Percentiles rank a stretch among this genome's conserved stretches.
These are phyloP conservation scores for Candida piceae DNA, from an alignment of 805 yeast species.

Conservation along the genomic window DNA sequence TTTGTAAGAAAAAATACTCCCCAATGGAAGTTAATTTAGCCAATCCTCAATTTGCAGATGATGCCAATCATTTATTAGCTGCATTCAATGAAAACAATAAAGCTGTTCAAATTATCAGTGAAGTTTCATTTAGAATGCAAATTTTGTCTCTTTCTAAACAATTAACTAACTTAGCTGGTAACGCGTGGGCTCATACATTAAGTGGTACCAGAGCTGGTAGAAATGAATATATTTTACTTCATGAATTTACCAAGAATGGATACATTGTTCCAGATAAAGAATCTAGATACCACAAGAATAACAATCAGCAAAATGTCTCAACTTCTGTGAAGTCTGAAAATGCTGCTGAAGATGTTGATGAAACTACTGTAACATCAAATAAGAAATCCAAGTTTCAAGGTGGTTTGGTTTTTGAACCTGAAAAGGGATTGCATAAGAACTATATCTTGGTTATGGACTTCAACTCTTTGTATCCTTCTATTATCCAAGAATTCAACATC, in stretches of 20 bases:
- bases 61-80: constrained; percentile 60
- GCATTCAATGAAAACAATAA: constrained; percentile 64
- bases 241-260: constrained; percentile 78
- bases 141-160: constrained; percentile 86
- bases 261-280: constrained; percentile 77
- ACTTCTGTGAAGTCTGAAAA: constrained; percentile 21
- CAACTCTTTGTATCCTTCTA: constrained; percentile 94
- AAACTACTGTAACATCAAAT: constrained; percentile 42
- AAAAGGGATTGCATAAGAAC: constrained; percentile 86
- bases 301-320: constrained; percentile 10
- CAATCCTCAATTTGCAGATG: constrained; percentile 59
- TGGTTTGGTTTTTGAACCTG: constrained; percentile 92
- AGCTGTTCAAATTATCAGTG: constrained; percentile 67
- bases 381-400: constrained; percentile 29
- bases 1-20: constrained; percentile 57
- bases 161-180: constrained; percentile 90
- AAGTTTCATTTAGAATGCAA: constrained; percentile 77
- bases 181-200: constrained; percentile 93
- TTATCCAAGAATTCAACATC: constrained; percentile 93
- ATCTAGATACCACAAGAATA: constrained; percentile 26
- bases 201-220: constrained; percentile 96
- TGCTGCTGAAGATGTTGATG: constrained; percentile 32
- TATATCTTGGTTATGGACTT: constrained; percentile 94
- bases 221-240: constrained; percentile 87
- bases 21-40: constrained; percentile 72